Base-by-base conservation (phyloP, 495 filamentous ascomycete species). In the Xylaria cubensis region DNA sequence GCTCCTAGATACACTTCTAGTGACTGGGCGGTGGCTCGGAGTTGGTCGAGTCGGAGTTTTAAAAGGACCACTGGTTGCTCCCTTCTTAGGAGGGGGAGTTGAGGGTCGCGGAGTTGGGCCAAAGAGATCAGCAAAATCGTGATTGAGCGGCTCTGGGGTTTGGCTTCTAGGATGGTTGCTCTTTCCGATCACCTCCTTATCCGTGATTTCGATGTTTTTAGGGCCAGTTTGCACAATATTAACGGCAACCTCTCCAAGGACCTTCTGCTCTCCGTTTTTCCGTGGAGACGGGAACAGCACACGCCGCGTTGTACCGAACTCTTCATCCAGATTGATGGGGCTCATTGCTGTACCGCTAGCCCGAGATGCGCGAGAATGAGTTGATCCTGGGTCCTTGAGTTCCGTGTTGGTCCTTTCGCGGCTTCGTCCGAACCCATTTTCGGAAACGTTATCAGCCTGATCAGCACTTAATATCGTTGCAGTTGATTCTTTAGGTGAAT, bases 271-370 rank as follows among this genome's bases (percentile, higher is more conserved):
- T 24, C 87, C 85, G 58, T 89, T 88, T 74, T 89, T 90, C 69
- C 87, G 86, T 2, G 87, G 86, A 8, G 87, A 88, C n/a, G 92
- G 91, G 82, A 98, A 98, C 58, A 98, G 85, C 44, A 94, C 81
- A 77, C 95, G 88, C 77, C 93, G 88, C 32, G 92, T 93, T 56
- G 87, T 87, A 74, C 90, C 91, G 24, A 95, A 83, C 58, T 89
- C 87, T 10, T 90, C 73, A 72, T 93, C 87, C 53, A 87, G 69
- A 51, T 81, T 73, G 69, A 92, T 90, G 61, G 94, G 90, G 74
- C 88, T 89, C 74, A 89, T 82, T 66, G 88, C 89, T 48, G 87
- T 89, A 67, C 93, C 91, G 72, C 81, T 86, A 42, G 80, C 83
- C 74, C 81, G 78, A 71, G 84, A 86, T 67, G 80, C 78, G 59